phyloP scores from a whole-genome alignment of 2,329 filamentous ascomycete species.

The Phyllachora maydis region DNA sequence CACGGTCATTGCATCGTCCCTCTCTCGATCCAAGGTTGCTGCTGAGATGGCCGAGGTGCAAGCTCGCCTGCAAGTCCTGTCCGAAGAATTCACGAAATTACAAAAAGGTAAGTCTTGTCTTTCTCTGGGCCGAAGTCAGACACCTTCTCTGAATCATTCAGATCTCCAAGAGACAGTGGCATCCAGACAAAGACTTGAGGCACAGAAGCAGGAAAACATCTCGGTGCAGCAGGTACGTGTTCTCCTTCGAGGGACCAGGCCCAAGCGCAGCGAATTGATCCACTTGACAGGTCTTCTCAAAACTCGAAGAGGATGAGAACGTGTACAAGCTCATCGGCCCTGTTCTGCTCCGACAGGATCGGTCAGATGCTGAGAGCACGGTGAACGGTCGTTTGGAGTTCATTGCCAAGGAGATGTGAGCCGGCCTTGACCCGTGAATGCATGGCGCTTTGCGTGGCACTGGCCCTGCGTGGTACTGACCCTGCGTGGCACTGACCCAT shows the following conservation, averaged over 20 bases:
- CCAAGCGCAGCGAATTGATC: neutral
- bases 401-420: slow-evolving; percentile 84
- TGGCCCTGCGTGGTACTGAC: slow-evolving; percentile 1
- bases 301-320: slow-evolving; percentile 58
- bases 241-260: neutral
- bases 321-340: slow-evolving; percentile 96
- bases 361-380: slow-evolving; percentile 69
- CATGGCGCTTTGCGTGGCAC: neutral
- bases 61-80: slow-evolving; percentile 59
- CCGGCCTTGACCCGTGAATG: too few species aligned
- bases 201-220: slow-evolving; percentile 82
- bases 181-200: slow-evolving; percentile 77
- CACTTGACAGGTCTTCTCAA: slow-evolving; percentile 52
- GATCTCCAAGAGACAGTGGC: slow-evolving; percentile 61
- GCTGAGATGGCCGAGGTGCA: slow-evolving; percentile 50
- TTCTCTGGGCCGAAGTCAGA: neutral
- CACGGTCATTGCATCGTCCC: too few species aligned
- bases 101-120: slow-evolving; percentile 48
- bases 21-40: too few species aligned
- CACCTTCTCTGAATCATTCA: slow-evolving; percentile 15
- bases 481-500: slow-evolving; percentile 1
- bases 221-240: slow-evolving; percentile 54
- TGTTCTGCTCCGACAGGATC: slow-evolving; percentile 86
- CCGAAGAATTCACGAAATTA: slow-evolving; percentile 71
- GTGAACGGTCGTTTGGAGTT: slow-evolving; percentile 84